A percentile compares a stretch with the other conserved stretches of the same genome.
These are phyloP conservation scores for Epichloe elymi DNA, from an alignment of 2,329 filamentous ascomycete species.

Conservation along the genomic window DNA sequence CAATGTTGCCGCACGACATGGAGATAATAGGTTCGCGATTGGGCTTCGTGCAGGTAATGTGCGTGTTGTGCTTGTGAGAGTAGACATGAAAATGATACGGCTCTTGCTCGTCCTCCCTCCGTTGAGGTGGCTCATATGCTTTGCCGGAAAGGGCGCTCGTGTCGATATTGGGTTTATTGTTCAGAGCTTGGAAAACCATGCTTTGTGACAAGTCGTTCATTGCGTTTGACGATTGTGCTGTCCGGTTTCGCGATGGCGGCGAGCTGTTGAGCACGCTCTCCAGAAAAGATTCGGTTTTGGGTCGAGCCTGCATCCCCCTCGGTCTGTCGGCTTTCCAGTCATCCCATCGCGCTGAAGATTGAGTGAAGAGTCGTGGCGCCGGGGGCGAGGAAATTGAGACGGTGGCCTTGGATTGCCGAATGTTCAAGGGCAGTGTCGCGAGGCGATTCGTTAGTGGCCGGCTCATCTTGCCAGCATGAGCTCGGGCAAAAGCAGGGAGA, in stretches of 20 bases:
- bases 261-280: slow-evolving; percentile 21
- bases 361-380: slow-evolving; percentile 24
- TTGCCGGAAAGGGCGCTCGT: slow-evolving; percentile 18
- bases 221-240: slow-evolving; percentile 14
- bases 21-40: slow-evolving; percentile 68
- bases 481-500: background rate
- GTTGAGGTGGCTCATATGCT: slow-evolving; percentile 10
- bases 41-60: slow-evolving; percentile 79
- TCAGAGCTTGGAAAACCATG: slow-evolving; percentile 26
- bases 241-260: slow-evolving; percentile 8
- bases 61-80: slow-evolving; percentile 85
- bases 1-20: slow-evolving; percentile 73
- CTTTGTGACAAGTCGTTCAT: slow-evolving; percentile 24
- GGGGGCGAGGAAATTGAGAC: slow-evolving; percentile 11
- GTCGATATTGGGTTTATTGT: slow-evolving; percentile 20
- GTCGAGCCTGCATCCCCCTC: slow-evolving; percentile 12
- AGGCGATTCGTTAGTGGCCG: slow-evolving; percentile 29
- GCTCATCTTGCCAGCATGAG: slow-evolving; percentile 27
- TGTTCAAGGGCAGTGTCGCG: slow-evolving; percentile 24
- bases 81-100: slow-evolving; percentile 82
- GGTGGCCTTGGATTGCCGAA: slow-evolving; percentile 13
- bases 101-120: slow-evolving; percentile 31
- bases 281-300: slow-evolving; percentile 18
- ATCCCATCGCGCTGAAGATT: slow-evolving; percentile 20
- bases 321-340: slow-evolving; percentile 12